These are phyloP conservation scores for Backusella tarrabulga DNA, from an alignment of 192 early-diverging fungal genomes.

Conservation along the genomic window DNA sequence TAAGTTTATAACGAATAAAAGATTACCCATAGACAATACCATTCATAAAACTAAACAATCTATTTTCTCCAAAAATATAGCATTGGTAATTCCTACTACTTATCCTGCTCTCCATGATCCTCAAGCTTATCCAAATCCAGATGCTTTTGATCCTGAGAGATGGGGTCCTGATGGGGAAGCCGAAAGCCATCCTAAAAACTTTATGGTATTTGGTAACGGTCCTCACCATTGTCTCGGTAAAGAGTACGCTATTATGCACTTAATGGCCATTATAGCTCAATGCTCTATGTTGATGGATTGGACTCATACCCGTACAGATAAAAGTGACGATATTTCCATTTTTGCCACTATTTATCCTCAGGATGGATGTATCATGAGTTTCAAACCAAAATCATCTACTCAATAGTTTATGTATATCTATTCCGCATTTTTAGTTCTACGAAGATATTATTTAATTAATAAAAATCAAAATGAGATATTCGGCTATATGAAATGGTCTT, in stretches of 20 bases:
- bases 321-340: constrained; percentile 41
- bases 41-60: not conserved
- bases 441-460: not conserved
- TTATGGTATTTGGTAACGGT: constrained; percentile 42
- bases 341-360: constrained; percentile 44
- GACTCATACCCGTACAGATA: constrained; percentile 34
- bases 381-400: constrained; percentile 19
- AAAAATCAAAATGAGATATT: not conserved
- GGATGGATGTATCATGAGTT: constrained; percentile 40
- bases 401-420: not conserved
- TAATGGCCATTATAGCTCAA: constrained; percentile 36
- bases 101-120: constrained; percentile 43
- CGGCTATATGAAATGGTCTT: too few relatives aligned
- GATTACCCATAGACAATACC: not conserved
- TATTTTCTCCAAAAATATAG: not conserved
- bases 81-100: constrained; percentile 42
- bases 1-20: not conserved
- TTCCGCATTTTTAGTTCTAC: not conserved
- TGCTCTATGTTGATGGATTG: constrained; percentile 8
- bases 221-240: constrained; percentile 41
- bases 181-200: constrained; percentile 38
- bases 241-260: constrained; percentile 38
- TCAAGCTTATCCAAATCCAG: constrained; percentile 36
- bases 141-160: constrained; percentile 38
- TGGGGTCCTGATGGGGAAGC: constrained; percentile 36